Evolutionary conservation across 139 green algal genomes (phyloP).

Genomic region (Micromonas pusilla): DNA sequence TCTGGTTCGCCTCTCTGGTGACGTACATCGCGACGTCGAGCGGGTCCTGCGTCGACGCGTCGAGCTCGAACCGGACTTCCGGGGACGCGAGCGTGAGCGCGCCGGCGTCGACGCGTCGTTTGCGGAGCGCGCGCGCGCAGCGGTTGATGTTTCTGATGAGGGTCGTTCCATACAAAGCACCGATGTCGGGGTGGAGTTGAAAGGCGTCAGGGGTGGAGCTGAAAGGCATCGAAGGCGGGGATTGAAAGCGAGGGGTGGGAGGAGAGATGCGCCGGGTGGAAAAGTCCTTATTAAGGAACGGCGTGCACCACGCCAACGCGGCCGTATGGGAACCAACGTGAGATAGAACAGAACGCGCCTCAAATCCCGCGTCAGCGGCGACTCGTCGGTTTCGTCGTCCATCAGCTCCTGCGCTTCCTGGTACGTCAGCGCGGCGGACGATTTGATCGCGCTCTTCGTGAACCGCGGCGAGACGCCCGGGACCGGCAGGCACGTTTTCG

Average conservation of each 20-base stretch:
- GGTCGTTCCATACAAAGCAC: too few relatives aligned
- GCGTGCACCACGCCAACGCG: too few relatives aligned
- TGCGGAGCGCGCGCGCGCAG: not conserved
- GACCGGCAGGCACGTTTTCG: not conserved
- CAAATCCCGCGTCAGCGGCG: not conserved
- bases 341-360: too few relatives aligned
- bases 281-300: too few relatives aligned
- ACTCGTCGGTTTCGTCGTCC: conserved; percentile 55
- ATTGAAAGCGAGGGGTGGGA: too few relatives aligned
- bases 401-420: conserved; percentile 82
- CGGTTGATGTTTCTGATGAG: too few relatives aligned
- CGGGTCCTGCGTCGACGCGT: conserved; percentile 83
- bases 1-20: conserved; percentile 82
- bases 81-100: conserved; percentile 84
- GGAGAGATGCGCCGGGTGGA: too few relatives aligned
- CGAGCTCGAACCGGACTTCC: conserved; percentile 90
- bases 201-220: too few relatives aligned
- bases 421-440: conserved; percentile 82
- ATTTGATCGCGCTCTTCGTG: conserved; percentile 72
- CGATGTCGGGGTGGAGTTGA: too few relatives aligned
- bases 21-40: conserved; percentile 93
- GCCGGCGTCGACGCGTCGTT: conserved; percentile 55
- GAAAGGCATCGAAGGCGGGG: too few relatives aligned
- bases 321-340: too few relatives aligned
- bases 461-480: conserved; percentile 11